Evolutionary conservation across 1,284 basidiomycete species (phyloP).

Genomic region (Puccinia novopanici): DNA sequence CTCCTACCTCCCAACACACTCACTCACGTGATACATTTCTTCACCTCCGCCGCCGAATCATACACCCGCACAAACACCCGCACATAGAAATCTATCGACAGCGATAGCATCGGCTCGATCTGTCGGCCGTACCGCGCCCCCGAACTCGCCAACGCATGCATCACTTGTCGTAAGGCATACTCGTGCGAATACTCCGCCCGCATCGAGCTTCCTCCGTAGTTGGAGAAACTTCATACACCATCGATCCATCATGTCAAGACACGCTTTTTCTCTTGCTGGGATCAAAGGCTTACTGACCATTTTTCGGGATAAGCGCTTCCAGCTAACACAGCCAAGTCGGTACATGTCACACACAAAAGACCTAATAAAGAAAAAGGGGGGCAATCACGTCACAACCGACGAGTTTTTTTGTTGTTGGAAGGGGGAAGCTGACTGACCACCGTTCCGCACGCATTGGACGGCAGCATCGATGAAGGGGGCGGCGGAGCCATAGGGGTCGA

Average conservation of each 20-base stretch:
- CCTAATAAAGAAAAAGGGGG: constrained; percentile 63
- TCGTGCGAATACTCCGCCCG: constrained; percentile 94
- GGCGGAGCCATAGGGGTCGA: constrained; percentile 97
- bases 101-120: constrained; percentile 84
- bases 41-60: constrained; percentile 79
- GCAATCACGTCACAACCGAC: neutral
- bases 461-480: constrained; percentile 96
- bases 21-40: constrained; percentile 73
- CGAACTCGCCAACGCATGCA: constrained; percentile 79
- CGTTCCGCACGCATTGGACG: constrained; percentile 84
- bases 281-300: constrained; percentile 65
- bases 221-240: constrained; percentile 70
- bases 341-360: constrained; percentile 91
- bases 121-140: constrained; percentile 89
- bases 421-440: constrained; percentile 66
- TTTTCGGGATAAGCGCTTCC: constrained; percentile 95
- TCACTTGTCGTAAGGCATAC: constrained; percentile 82
- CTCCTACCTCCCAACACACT: neutral
- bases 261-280: neutral
- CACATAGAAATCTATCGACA: constrained; percentile 98
- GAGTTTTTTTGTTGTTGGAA: neutral
- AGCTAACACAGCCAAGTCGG: constrained; percentile 89
- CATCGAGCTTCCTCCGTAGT: constrained; percentile 90
- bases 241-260: neutral
- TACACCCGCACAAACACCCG: constrained; percentile 83